A percentile compares a stretch with the other conserved stretches of the same genome.
Evolutionary conservation across 2,329 filamentous ascomycete species (phyloP).

Genomic region (Stachybotrys chartarum): DNA sequence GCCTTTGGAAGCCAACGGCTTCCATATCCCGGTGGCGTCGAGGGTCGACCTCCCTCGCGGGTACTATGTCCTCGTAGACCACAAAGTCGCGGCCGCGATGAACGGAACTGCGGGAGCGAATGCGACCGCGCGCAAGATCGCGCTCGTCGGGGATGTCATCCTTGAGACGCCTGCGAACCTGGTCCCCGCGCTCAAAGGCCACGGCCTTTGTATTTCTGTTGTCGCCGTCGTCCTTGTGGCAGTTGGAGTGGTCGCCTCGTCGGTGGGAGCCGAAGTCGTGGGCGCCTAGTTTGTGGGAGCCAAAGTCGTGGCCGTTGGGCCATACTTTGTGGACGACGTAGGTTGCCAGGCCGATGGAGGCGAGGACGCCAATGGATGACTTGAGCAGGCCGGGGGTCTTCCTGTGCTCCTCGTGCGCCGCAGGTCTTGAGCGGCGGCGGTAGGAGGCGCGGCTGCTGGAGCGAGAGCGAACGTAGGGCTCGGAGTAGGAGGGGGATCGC

Average conservation of each 20-base stretch:
- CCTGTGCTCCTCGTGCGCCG: background rate
- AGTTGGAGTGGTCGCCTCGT: background rate
- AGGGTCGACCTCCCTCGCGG: background rate
- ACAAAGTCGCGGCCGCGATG: background rate
- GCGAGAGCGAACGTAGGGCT: slow-evolving; percentile 2
- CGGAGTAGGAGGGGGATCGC: slow-evolving; percentile 6
- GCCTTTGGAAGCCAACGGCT: background rate
- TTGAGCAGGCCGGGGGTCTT: slow-evolving; percentile 14
- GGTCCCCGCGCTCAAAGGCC: background rate
- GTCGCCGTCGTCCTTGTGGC: background rate
- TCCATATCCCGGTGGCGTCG: background rate
- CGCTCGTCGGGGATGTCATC: background rate
- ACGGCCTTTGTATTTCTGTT: background rate
- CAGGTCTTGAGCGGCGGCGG: slow-evolving; percentile 7
- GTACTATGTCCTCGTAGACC: slow-evolving; percentile 1
- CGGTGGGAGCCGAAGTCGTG: slow-evolving; percentile 2
- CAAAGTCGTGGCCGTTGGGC: slow-evolving; percentile 20
- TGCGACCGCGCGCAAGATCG: background rate
- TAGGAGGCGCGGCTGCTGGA: slow-evolving; percentile 6
- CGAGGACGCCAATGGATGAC: slow-evolving; percentile 22
- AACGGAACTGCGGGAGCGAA: background rate
- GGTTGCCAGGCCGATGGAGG: slow-evolving; percentile 25
- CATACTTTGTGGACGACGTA: slow-evolving; percentile 26
- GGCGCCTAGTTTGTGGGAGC: slow-evolving; percentile 6
- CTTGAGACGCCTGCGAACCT: background rate